These are phyloP conservation scores for Xenosphaeropsis pyriputrescens DNA, from an alignment of 2,329 filamentous ascomycete species.

Conservation along the genomic window DNA sequence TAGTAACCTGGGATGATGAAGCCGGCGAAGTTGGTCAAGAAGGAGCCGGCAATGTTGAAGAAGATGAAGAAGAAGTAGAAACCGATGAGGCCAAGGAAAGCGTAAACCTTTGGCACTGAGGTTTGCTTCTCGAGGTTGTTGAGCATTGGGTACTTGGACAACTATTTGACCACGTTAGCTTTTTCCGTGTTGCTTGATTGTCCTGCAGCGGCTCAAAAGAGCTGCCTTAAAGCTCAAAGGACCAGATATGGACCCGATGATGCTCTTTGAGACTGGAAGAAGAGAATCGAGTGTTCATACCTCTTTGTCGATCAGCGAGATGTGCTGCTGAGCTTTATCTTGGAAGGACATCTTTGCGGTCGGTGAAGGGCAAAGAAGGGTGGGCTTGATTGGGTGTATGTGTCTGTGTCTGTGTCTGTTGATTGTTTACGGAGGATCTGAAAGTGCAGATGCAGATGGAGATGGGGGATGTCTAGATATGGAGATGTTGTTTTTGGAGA, in stretches of 20 bases:
- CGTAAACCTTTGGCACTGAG: constrained; percentile 73
- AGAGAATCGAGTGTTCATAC: constrained; percentile 24
- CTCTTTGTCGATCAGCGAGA: constrained; percentile 72
- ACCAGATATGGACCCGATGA: too few species aligned
- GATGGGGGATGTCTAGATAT: too few species aligned
- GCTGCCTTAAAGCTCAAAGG: not conserved
- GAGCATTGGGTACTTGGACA: constrained; percentile 72
- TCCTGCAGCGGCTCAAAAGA: not conserved
- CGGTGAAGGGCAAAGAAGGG: not conserved
- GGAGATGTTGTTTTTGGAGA: too few species aligned
- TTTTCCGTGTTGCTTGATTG: not conserved
- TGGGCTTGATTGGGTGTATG: constrained; percentile 1
- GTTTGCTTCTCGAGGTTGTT: constrained; percentile 80
- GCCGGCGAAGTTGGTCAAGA: constrained; percentile 75
- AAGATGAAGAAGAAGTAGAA: constrained; percentile 86
- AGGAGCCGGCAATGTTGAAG: constrained; percentile 82
- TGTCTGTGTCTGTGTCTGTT: too few species aligned
- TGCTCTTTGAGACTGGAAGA: too few species aligned
- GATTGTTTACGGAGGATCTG: too few species aligned
- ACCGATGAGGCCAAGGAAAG: constrained; percentile 57
- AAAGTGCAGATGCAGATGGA: too few species aligned
- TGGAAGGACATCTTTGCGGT: constrained; percentile 53
- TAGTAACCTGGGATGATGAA: constrained; percentile 78
- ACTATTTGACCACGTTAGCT: constrained; percentile 28
- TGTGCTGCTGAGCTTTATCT: constrained; percentile 62